Evolutionary conservation across 495 filamentous ascomycete genomes (phyloP), one percentile per base, ranked within the genome.

Genomic region (Peziza echinospora): DNA sequence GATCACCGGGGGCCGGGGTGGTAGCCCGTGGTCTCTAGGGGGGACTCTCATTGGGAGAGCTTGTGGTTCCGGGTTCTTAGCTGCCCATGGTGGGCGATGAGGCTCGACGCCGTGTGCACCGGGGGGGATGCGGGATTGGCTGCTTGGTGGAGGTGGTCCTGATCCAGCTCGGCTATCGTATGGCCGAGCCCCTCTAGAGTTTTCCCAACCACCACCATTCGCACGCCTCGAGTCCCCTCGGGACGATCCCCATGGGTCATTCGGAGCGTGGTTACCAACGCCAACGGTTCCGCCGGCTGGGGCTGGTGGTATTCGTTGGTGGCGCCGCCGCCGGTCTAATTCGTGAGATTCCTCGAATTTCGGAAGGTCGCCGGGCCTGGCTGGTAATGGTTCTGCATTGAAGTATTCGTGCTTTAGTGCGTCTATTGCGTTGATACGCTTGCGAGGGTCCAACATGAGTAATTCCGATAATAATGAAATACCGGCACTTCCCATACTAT

Each of bases 381-480:
- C 76, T 8, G 89, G 91, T n/a, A 75, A 67, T 17, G 89, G 91
- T 3, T 69, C 61, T 16, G 66, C 78, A 37, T 68, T 72, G 62
- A 99, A 99, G 61, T 94, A 99, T 6, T 82, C 79, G 60, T 99
- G 89, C 51, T 86, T 71, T 13, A 96, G 64, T 11, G 89, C 91
- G 65, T 99, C 89, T 16, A 92, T 83, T 0, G 89, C 89, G 57
- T 94, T 99, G 53, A 92, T 76, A 28, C 89, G 73, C 53, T 73
- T 76, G 30, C 71, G 72, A 77, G 85, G 94, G 55, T 99, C 82
- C 21, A 99, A 78, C 47, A 71, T 82, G 37, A 99, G 68, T 6
- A 99, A 69, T 47, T 93, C 79, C 25, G 71, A 71, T 2, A 99
- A 68, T 16, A 99, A 62, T 30, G 82, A 81, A 25, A 93, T 71